Percentiles rank a stretch among this genome's conserved stretches.
Evolutionary conservation across 768 basidiomycete genomes (phyloP).

Genomic region (Hortiboletus flavorubellus): DNA sequence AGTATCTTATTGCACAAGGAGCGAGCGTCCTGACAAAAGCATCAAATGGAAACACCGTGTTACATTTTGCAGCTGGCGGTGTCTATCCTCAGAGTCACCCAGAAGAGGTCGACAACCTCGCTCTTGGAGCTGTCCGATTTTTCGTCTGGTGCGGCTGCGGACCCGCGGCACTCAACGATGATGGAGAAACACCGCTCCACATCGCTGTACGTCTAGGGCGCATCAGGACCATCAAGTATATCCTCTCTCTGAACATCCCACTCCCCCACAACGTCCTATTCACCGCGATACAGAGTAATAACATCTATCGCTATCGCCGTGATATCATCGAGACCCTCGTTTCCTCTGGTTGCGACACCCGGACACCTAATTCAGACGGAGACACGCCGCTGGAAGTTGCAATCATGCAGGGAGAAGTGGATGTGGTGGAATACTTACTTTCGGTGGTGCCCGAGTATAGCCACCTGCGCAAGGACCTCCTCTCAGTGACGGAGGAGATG

Average conservation of each 20-base stretch:
- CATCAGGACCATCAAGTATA: neutral
- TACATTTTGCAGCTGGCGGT: neutral
- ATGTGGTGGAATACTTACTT: constrained; percentile 1
- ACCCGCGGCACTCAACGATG: neutral
- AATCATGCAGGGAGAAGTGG: neutral
- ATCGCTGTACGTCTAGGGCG: neutral
- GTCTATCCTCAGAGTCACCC: neutral
- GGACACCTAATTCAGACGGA: neutral
- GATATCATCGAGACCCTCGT: neutral
- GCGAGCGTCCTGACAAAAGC: neutral
- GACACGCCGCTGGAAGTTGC: neutral
- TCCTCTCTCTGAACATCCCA: neutral
- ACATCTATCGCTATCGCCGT: neutral
- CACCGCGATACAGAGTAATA: neutral
- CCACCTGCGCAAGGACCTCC: neutral
- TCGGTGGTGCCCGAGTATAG: neutral
- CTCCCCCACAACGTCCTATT: neutral
- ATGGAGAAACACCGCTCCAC: neutral
- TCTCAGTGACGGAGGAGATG: neutral
- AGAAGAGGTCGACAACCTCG: neutral
- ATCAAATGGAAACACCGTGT: neutral
- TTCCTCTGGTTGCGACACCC: neutral
- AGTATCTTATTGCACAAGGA: neutral
- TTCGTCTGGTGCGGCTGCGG: neutral
- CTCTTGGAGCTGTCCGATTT: neutral